Evolutionary conservation across 345 rosid genomes (phyloP).

Genomic region (Citrus hindsii): DNA sequence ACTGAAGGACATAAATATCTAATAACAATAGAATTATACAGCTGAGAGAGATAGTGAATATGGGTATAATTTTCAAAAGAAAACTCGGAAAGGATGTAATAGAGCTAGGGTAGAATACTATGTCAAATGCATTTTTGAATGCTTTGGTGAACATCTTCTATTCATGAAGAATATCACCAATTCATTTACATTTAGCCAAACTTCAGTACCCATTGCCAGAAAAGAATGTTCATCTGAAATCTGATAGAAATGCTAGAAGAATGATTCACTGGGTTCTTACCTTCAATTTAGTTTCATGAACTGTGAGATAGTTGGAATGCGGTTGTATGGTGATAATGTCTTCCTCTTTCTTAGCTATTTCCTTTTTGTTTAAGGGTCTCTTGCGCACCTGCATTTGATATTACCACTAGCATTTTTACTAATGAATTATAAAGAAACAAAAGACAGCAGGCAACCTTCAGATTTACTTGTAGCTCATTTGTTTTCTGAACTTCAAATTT

Average conservation of each 20-base stretch:
- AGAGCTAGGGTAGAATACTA: not conserved
- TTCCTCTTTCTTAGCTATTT: slow-evolving; percentile 50
- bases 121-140: not conserved
- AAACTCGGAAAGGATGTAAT: not conserved
- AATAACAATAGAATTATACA: not conserved
- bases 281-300: slow-evolving; percentile 59
- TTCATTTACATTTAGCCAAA: not conserved
- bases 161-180: not conserved
- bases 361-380: slow-evolving; percentile 56
- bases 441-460: not conserved
- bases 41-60: not conserved
- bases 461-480: not conserved
- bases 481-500: not conserved
- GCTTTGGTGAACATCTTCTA: not conserved
- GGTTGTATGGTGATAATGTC: slow-evolving; percentile 47
- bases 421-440: not conserved
- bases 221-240: not conserved
- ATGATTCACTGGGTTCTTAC: slow-evolving; percentile 22
- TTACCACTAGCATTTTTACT: not conserved
- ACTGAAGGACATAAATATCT: not conserved
- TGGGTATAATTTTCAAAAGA: not conserved
- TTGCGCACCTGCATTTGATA: slow-evolving; percentile 51
- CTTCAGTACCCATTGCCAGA: not conserved
- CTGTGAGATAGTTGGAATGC: slow-evolving; percentile 37
- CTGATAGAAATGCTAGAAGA: not conserved